Evolutionary conservation across 495 filamentous ascomycete species (phyloP).

Genomic region (Darksidea phi): DNA sequence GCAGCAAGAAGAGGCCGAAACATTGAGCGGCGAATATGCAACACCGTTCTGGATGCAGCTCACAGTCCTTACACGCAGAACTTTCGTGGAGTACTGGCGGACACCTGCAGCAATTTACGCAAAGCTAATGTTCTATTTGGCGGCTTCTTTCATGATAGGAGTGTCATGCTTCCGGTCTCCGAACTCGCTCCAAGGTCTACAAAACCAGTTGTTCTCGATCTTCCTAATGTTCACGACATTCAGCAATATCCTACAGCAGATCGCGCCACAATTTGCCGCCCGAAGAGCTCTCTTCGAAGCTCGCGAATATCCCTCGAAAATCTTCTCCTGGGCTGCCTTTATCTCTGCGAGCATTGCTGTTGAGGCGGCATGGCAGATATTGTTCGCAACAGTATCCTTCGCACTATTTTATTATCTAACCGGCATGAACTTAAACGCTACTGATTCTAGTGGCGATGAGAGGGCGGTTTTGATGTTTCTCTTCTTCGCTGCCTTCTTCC

Average conservation of each 20-base stretch:
- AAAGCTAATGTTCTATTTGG: no score
- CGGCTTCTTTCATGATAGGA: constrained; percentile 26
- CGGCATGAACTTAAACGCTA: background rate
- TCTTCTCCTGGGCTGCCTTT: constrained; percentile 69
- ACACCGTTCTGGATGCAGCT: no score
- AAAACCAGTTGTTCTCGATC: constrained; percentile 62
- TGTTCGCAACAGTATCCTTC: background rate
- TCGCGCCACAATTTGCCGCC: constrained; percentile 63
- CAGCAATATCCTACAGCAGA: constrained; percentile 57
- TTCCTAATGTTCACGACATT: constrained; percentile 66
- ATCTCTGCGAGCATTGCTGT: constrained; percentile 63
- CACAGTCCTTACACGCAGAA: no score
- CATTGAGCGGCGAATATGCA: no score
- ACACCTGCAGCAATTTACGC: no score
- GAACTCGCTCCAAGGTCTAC: constrained; percentile 56
- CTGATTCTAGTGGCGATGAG: background rate
- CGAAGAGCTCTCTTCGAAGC: constrained; percentile 65
- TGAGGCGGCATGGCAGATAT: constrained; percentile 42
- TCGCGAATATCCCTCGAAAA: constrained; percentile 64
- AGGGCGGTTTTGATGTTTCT: background rate
- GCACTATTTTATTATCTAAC: background rate
- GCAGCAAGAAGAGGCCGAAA: no score
- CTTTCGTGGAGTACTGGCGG: no score
- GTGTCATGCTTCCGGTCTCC: constrained; percentile 58
- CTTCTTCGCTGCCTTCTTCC: background rate